Percentiles rank a stretch among this genome's conserved stretches.
Evolutionary conservation across 441 rosid genomes (phyloP).

Genomic region (Capsella rubella): DNA sequence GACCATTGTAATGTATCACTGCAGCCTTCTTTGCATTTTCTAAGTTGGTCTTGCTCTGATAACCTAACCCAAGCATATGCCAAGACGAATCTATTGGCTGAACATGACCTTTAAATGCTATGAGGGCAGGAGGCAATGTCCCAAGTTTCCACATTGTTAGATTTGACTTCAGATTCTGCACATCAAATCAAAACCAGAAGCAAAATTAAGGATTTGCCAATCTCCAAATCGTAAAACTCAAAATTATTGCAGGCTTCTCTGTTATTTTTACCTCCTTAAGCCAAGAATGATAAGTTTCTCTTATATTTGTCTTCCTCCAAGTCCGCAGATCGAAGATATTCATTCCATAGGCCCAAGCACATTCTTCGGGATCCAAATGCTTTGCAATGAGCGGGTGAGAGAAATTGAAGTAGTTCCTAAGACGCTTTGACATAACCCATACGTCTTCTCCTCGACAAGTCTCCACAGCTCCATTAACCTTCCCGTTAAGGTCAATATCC

Average conservation of each 20-base stretch:
- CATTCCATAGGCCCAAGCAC: slow-evolving; percentile 99
- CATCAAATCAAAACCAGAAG: slow-evolving; percentile 33
- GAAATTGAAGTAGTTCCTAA: slow-evolving; percentile 96
- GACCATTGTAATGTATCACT: slow-evolving; percentile 97
- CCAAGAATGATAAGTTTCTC: slow-evolving; percentile 94
- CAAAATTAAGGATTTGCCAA: slow-evolving; percentile 1
- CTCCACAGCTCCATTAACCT: slow-evolving; percentile 98
- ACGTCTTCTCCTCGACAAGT: slow-evolving; percentile 96
- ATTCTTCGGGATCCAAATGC: slow-evolving; percentile 83
- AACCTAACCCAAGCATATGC: slow-evolving; percentile 99
- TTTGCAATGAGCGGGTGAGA: slow-evolving; percentile 88
- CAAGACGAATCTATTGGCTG: slow-evolving; percentile 90
- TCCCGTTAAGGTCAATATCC: slow-evolving; percentile 89
- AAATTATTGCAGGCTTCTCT: slow-evolving; percentile 4
- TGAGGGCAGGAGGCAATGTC: slow-evolving; percentile 97
- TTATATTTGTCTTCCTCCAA: slow-evolving; percentile 91
- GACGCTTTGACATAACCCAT: slow-evolving; percentile 97
- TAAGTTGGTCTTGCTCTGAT: slow-evolving; percentile 75
- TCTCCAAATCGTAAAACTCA: slow-evolving; percentile 22
- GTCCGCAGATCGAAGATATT: slow-evolving; percentile 88
- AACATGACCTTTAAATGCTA: slow-evolving; percentile 92
- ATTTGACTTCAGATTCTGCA: slow-evolving; percentile 90
- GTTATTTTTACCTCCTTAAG: slow-evolving; percentile 75
- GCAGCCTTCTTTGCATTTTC: slow-evolving; percentile 83
- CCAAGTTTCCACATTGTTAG: slow-evolving; percentile 99